Percentiles rank a stretch among this genome's conserved stretches.
phyloP scores from a whole-genome alignment of 352 stramenopile species.

The Phytophthora kernoviae region DNA sequence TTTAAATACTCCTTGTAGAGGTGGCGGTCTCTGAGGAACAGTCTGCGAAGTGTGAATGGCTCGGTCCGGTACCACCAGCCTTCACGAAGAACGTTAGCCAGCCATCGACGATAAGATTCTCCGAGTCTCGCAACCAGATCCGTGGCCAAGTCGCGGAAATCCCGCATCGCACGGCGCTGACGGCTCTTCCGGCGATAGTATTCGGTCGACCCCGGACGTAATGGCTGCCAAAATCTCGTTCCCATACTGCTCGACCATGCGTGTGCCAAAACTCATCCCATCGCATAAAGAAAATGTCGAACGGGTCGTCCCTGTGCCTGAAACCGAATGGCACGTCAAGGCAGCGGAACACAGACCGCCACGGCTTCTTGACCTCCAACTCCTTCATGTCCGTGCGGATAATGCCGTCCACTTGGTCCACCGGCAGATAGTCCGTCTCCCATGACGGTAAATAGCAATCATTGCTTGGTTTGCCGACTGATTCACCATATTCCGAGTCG shows the following conservation, averaged over 20 bases:
- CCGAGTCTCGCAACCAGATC: constrained; percentile 31
- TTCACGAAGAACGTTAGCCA: constrained; percentile 17
- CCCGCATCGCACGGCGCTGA: constrained; percentile 31
- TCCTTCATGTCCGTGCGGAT: constrained; percentile 31
- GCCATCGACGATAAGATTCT: background rate
- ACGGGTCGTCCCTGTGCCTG: constrained; percentile 29
- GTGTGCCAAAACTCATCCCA: constrained; percentile 56
- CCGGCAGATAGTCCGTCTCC: constrained; percentile 10
- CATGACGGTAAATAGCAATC: constrained; percentile 4
- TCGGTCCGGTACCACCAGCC: constrained; percentile 43
- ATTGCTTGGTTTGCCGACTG: background rate
- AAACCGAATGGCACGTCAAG: constrained; percentile 40
- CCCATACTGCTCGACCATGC: constrained; percentile 53
- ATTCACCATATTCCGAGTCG: constrained; percentile 2
- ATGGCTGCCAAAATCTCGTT: constrained; percentile 50
- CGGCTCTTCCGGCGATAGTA: constrained; percentile 37
- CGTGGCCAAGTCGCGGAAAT: constrained; percentile 34
- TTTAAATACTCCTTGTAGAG: constrained; percentile 32
- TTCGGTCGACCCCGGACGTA: constrained; percentile 26
- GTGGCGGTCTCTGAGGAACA: constrained; percentile 20
- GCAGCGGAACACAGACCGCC: constrained; percentile 52
- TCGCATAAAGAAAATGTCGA: constrained; percentile 50
- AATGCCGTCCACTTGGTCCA: constrained; percentile 23
- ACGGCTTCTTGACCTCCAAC: constrained; percentile 41
- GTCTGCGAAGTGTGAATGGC: constrained; percentile 29